Base-by-base conservation (phyloP, 164 flowering plant species). In the Vitis amurensis region DNA sequence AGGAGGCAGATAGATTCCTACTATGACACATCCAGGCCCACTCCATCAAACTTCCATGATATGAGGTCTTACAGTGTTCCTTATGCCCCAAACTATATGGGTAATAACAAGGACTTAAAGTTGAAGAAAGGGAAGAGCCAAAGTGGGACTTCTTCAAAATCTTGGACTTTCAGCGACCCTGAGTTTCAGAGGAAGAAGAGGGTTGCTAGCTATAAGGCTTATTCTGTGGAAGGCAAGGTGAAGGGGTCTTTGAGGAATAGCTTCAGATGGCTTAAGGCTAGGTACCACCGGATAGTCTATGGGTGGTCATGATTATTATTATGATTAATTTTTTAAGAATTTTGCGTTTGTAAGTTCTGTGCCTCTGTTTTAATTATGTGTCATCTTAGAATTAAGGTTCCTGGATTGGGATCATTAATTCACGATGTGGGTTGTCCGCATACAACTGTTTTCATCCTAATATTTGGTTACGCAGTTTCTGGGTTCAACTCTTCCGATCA, bases 121-220 rank as follows among this genome's bases (percentile, higher is more conserved):
- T 59, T 72, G 16, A 83, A 83, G 80, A 81, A 78, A 61, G 84
- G 77, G 29, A 85, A 78, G 50, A 64, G 68, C 71, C 47, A 64
- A 68, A 47, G 68, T 68, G 77, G 74, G 69, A 73, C 80, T 67
- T 66, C 75, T 9, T 66, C 79, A 10, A 82, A 75, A 51, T 64
- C 66, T 37, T 82, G 84, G 86, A 63, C 68, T 19, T 57, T 86
- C 5, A 50, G 29, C 29, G 87, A 86, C 73, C 89, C 87, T 53
- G 89, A 86, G 74, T 77, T 86, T 50, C 87, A 84, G 72, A 82
- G 89, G 82, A 84, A 79, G 80, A 84, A 79, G 74, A 82, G 89
- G 77, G 85, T 85, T 48, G 86, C 85, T 13, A 69, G 86, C 69
- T 85, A 85, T 17, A 85, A 85, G 68, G 83, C 73, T 70, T 85